A percentile compares a stretch with the other conserved stretches of the same genome.
phyloP scores from a whole-genome alignment of 768 basidiomycete species.

The Hypsizygus marmoreus region DNA sequence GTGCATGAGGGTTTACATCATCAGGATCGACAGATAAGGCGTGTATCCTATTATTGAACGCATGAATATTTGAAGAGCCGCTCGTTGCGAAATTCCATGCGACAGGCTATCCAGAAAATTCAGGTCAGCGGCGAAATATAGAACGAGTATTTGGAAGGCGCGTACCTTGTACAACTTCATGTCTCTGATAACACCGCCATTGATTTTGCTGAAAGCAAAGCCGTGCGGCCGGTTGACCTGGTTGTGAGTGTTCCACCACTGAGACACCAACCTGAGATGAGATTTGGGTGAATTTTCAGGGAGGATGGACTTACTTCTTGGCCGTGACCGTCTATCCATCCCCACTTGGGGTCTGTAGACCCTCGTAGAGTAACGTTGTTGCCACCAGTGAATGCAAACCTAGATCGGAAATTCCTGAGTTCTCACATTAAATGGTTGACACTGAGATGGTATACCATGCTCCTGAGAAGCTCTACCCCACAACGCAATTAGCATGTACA shows the following conservation, averaged over 20 bases:
- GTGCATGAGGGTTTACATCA: constrained; percentile 21
- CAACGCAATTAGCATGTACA: not conserved
- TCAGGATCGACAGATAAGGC: constrained; percentile 47
- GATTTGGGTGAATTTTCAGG: not conserved
- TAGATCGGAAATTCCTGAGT: constrained; percentile 23
- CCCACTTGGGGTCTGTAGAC: constrained; percentile 55
- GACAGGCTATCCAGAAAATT: constrained; percentile 41
- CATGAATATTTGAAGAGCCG: constrained; percentile 49
- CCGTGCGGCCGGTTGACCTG: constrained; percentile 59
- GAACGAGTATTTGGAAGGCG: not conserved
- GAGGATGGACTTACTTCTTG: constrained; percentile 40
- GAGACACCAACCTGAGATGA: not conserved
- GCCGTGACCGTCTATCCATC: constrained; percentile 67
- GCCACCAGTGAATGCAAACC: constrained; percentile 58
- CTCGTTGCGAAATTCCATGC: constrained; percentile 62
- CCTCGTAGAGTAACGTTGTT: constrained; percentile 61
- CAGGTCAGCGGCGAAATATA: not conserved
- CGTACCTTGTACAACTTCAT: constrained; percentile 58
- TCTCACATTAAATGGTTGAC: not conserved
- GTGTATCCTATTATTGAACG: constrained; percentile 55
- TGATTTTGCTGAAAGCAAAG: constrained; percentile 54
- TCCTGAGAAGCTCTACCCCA: constrained; percentile 42
- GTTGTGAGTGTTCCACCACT: constrained; percentile 63
- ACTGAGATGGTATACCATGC: constrained; percentile 37
- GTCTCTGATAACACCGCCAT: constrained; percentile 53